Percentiles rank a stretch among this genome's conserved stretches.
phyloP scores from a whole-genome alignment of 768 basidiomycete genomes.

The Naganishia antarctica region DNA sequence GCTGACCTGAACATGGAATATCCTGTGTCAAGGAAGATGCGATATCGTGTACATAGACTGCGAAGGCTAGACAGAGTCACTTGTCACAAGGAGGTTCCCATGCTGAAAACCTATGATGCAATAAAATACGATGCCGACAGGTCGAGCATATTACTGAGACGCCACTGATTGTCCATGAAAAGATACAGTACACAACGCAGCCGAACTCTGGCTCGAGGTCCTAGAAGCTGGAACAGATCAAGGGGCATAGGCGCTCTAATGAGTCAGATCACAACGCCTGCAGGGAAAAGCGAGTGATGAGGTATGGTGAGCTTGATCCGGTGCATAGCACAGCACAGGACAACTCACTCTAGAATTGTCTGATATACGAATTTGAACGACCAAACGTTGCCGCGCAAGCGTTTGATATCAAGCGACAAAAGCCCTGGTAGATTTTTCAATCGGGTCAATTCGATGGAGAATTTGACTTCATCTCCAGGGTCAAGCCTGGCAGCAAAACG shows the following conservation, averaged over 20 bases:
- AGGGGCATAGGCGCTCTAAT: neutral
- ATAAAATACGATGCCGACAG: neutral
- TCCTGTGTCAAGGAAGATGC: too few relatives aligned
- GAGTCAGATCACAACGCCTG: conserved; percentile 17
- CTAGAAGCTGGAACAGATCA: neutral
- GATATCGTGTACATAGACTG: too few relatives aligned
- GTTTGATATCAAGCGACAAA: conserved; percentile 83
- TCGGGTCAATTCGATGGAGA: conserved; percentile 87
- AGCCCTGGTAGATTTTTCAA: conserved; percentile 84
- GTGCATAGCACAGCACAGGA: neutral
- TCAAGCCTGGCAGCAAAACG: conserved; percentile 57
- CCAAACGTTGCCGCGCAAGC: conserved; percentile 85
- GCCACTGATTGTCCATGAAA: neutral
- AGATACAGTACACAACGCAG: neutral
- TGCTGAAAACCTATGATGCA: neutral
- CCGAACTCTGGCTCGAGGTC: too few relatives aligned
- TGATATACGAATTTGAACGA: conserved; percentile 58
- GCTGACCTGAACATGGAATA: too few relatives aligned
- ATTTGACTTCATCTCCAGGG: conserved; percentile 90
- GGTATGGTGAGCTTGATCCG: neutral
- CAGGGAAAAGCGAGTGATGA: neutral
- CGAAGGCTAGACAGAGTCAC: neutral
- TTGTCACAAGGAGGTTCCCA: neutral
- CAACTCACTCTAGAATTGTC: conserved; percentile 47
- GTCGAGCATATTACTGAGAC: neutral